These are phyloP conservation scores for Alternaria ventricosa DNA, from an alignment of 2,329 filamentous ascomycete species.

Conservation along the genomic window DNA sequence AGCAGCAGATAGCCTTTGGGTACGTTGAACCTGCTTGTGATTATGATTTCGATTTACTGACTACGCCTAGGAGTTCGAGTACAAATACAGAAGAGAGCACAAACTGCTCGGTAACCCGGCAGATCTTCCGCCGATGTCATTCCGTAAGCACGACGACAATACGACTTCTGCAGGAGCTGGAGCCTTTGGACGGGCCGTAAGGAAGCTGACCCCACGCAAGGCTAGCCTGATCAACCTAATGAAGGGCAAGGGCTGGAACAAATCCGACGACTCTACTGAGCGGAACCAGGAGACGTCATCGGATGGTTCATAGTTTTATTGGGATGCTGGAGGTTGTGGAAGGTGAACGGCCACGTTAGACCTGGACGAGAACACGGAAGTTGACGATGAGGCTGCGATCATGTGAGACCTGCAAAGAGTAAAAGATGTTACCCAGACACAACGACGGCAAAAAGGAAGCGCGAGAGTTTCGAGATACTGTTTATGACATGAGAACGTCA, in stretches of 20 bases:
- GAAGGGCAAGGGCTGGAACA: constrained; percentile 43
- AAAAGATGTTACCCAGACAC: not conserved
- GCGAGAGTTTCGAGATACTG: not conserved
- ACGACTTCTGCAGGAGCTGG: constrained; percentile 22
- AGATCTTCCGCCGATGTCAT: constrained; percentile 20
- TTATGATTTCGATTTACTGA: not conserved
- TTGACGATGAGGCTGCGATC: not conserved
- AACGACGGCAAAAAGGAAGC: not conserved
- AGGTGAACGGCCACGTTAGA: not conserved
- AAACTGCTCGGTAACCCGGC: constrained; percentile 28
- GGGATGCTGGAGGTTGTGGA: not conserved
- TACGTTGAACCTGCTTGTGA: constrained; percentile 10
- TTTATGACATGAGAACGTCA: not conserved
- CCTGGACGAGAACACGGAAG: not conserved
- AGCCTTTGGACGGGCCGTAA: constrained; percentile 38
- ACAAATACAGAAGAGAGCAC: constrained; percentile 40
- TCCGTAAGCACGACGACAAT: constrained; percentile 30
- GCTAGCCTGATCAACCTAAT: constrained; percentile 43
- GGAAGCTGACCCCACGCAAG: constrained; percentile 45
- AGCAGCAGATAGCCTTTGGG: constrained; percentile 45
- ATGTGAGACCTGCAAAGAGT: not conserved
- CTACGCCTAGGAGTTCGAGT: constrained; percentile 39
- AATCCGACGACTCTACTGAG: constrained; percentile 12
- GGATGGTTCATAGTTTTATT: not conserved
- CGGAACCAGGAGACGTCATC: constrained; percentile 11